Base-by-base conservation (phyloP, 805 yeast genomes). In the Lipomyces sp. region DNA sequence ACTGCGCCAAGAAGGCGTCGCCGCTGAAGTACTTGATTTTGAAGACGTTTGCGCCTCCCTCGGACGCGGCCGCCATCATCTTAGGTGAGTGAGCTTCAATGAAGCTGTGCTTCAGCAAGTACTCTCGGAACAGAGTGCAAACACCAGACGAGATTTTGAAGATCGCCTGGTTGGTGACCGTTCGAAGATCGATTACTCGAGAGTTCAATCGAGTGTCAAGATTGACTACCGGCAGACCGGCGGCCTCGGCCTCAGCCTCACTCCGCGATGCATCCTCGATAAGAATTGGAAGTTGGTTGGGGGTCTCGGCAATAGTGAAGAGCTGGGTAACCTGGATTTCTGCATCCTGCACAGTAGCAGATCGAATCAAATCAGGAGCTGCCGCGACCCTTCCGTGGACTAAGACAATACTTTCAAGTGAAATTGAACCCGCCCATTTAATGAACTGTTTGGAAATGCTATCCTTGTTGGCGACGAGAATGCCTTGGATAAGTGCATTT, bases 11-110 rank as follows among this genome's bases (percentile, higher is more conserved):
- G 79, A 85, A 95, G 5, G 98, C 98, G 69, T 89, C 87, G 69
- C 92, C 87, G 79, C 94, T 94, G 86, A 95, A 95, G 81, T 95
- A 95, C 55, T 90, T 83, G 66, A 95, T 90, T 80, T 92, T 96
- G 80, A 95, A 95, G 58, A 95, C 98, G 78, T 92, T 94, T 66
- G 98, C 86, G 73, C 99, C 99, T 80, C 98, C 97, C 83, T 95
- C 99, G 69, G 97, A 90, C 53, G 99, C 90, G 53, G 98, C 92
- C 73, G 96, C 97, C 75, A 94, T 85, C 73, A 95, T 83, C 82
- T 95, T 95, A 69, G 99, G 99, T 11, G 98, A 89, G 81, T 95
- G 99, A 73, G 92, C 88, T 82, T 96, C 99, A 48, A 88, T 86
- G 81, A 95, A 95, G 34, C 85, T 85, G 73, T 82, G 85, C 59